These are phyloP conservation scores for Amniculicola lignicola DNA, from an alignment of 495 filamentous ascomycete species.

Conservation along the genomic window DNA sequence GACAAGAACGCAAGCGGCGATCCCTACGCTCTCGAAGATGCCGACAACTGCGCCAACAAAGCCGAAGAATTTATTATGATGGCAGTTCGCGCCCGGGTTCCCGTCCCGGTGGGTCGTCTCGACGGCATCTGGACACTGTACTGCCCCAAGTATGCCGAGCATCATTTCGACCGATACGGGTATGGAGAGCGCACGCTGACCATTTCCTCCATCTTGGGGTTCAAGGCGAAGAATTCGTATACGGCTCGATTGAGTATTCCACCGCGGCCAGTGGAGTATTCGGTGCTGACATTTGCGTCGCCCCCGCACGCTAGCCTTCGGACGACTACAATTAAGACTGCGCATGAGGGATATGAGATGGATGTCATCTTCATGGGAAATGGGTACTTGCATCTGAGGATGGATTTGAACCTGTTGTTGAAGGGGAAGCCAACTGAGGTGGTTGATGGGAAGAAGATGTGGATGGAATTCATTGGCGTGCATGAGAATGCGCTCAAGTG, in stretches of 20 bases:
- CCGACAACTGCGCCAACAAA: not conserved
- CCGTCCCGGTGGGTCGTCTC: slow-evolving; percentile 16
- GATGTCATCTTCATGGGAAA: slow-evolving; percentile 22
- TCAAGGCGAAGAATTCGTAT: slow-evolving; percentile 2
- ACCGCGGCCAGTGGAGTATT: slow-evolving; percentile 13
- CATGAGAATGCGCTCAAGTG: slow-evolving; percentile 23
- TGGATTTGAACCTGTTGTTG: slow-evolving; percentile 24
- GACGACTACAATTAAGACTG: slow-evolving; percentile 6
- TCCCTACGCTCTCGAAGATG: not conserved
- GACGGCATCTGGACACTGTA: slow-evolving; percentile 22
- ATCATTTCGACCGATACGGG: slow-evolving; percentile 24
- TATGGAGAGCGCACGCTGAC: slow-evolving; percentile 13
- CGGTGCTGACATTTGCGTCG: slow-evolving; percentile 3
- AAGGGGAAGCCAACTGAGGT: slow-evolving; percentile 17
- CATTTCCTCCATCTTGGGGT: slow-evolving; percentile 14
- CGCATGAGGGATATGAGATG: slow-evolving; percentile 17
- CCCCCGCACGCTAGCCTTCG: slow-evolving; percentile 28
- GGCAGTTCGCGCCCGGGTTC: slow-evolving; percentile 9
- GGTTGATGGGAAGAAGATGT: slow-evolving; percentile 8
- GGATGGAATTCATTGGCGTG: slow-evolving; percentile 24
- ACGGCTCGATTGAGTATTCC: slow-evolving; percentile 19
- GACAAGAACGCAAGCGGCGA: not conserved
- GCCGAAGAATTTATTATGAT: slow-evolving; percentile 15
- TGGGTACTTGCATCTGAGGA: slow-evolving; percentile 18
- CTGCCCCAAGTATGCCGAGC: slow-evolving; percentile 19